phyloP scores from a whole-genome alignment of 1,284 basidiomycete genomes.

The Papiliotrema laurentii region DNA sequence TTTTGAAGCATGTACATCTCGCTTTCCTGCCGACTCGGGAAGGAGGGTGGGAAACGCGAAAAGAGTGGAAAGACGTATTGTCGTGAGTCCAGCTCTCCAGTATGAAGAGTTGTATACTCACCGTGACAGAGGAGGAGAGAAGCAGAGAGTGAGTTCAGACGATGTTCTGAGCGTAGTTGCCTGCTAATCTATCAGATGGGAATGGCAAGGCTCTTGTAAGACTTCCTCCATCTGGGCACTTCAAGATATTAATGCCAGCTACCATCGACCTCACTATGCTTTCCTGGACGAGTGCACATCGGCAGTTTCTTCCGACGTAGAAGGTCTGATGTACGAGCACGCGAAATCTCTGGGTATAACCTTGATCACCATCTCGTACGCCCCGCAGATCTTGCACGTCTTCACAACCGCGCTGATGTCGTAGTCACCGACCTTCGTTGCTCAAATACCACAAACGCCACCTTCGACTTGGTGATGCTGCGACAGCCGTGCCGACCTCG shows the following conservation, averaged over 20 bases:
- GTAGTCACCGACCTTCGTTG: conserved; percentile 52
- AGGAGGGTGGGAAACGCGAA: conserved; percentile 81
- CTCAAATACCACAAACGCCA: conserved; percentile 55
- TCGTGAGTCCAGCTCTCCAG: conserved; percentile 31
- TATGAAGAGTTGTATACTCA: background rate
- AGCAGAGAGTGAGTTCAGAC: conserved; percentile 69
- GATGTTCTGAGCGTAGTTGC: conserved; percentile 2
- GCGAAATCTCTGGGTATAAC: conserved; percentile 90
- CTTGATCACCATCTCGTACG: conserved; percentile 77
- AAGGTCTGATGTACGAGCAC: conserved; percentile 92
- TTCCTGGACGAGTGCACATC: conserved; percentile 78
- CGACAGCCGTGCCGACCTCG: conserved; percentile 14
- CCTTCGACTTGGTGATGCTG: conserved; percentile 45
- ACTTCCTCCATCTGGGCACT: too few relatives aligned
- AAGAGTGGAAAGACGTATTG: conserved; percentile 93
- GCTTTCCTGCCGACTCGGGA: conserved; percentile 82
- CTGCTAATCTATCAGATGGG: conserved; percentile 57
- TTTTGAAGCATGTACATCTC: conserved; percentile 74
- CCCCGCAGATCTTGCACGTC: conserved; percentile 55
- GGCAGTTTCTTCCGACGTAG: conserved; percentile 93
- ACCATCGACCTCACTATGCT: conserved; percentile 37
- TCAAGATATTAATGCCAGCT: conserved; percentile 14
- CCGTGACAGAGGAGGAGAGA: conserved; percentile 81
- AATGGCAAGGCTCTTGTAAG: conserved; percentile 46
- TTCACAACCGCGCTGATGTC: too few relatives aligned